A percentile compares a stretch with the other conserved stretches of the same genome.
These are phyloP conservation scores for Lachnellula subtilissima DNA, from an alignment of 2,329 filamentous ascomycete genomes.

Conservation along the genomic window DNA sequence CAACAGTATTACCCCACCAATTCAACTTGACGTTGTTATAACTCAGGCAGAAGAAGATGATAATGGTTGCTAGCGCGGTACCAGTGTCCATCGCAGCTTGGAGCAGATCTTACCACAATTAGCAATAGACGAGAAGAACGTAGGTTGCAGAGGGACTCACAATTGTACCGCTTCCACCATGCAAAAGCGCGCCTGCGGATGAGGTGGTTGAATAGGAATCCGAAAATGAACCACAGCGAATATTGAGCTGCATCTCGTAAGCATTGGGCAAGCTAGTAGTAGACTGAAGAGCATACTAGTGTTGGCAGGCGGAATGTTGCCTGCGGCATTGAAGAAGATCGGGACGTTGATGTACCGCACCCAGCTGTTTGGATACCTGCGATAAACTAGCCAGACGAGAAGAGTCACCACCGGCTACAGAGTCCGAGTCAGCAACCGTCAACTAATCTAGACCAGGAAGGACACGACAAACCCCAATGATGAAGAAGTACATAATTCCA, in stretches of 20 bases:
- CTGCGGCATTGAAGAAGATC: constrained; percentile 60
- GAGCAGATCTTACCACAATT: constrained; percentile 45
- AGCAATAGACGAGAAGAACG: not conserved
- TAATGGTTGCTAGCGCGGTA: constrained; percentile 58
- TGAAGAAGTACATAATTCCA: constrained; percentile 65
- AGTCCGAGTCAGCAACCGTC: constrained; percentile 25
- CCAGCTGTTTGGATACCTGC: constrained; percentile 54
- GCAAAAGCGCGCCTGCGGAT: constrained; percentile 60
- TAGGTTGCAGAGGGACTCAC: not conserved
- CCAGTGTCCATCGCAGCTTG: constrained; percentile 67
- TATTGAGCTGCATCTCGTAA: constrained; percentile 61
- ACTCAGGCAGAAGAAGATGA: constrained; percentile 62
- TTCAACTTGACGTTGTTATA: constrained; percentile 51
- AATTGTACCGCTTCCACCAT: constrained; percentile 77
- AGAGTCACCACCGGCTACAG: constrained; percentile 47
- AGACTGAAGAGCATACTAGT: constrained; percentile 46
- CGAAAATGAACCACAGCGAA: constrained; percentile 61
- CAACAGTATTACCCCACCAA: constrained; percentile 59
- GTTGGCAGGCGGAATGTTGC: constrained; percentile 62
- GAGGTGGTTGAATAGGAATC: constrained; percentile 63
- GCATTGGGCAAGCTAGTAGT: not conserved
- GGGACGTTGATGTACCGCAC: constrained; percentile 65
- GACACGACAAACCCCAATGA: constrained; percentile 58
- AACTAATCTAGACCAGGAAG: constrained; percentile 46
- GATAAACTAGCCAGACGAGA: constrained; percentile 48